phyloP scores from a whole-genome alignment of 2,329 filamentous ascomycete species.

The Teratosphaeria viscida region DNA sequence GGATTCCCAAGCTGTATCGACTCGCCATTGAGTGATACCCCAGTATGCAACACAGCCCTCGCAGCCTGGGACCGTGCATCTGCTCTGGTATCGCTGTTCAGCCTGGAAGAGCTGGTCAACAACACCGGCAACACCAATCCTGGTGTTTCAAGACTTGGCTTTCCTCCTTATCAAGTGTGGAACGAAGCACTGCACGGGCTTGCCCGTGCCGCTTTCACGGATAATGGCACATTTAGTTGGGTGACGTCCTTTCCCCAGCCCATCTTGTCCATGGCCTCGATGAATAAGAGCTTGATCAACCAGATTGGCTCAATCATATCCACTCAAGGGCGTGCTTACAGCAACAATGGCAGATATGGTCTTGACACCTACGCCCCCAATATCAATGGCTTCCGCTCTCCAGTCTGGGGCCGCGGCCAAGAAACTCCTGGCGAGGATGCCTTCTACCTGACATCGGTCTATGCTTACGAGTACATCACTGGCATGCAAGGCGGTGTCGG shows the following conservation, averaged over 20 bases:
- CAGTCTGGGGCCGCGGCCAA: slow-evolving; percentile 25
- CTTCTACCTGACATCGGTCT: slow-evolving; percentile 9
- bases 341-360: slow-evolving; percentile 36
- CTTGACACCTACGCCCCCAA: slow-evolving; percentile 54
- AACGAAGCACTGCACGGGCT: slow-evolving; percentile 47
- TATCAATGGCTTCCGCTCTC: slow-evolving; percentile 51
- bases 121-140: slow-evolving; percentile 36
- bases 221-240: slow-evolving; percentile 34
- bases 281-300: slow-evolving; percentile 51
- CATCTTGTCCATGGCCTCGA: slow-evolving; percentile 48
- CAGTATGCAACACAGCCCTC: slow-evolving; percentile 38
- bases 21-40: slow-evolving; percentile 38
- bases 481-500: slow-evolving; percentile 20
- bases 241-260: slow-evolving; percentile 56
- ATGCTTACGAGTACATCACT: slow-evolving; percentile 18
- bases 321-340: slow-evolving; percentile 54
- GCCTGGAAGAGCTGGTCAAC: slow-evolving; percentile 44
- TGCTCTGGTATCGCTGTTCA: slow-evolving; percentile 41
- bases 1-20: slow-evolving; percentile 38
- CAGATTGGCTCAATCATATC: slow-evolving; percentile 43
- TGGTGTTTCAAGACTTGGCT: slow-evolving; percentile 44
- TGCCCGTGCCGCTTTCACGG: slow-evolving; percentile 18
- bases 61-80: slow-evolving; percentile 22
- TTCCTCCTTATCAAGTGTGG: slow-evolving; percentile 49
- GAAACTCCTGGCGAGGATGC: slow-evolving; percentile 30